Evolutionary conservation across 257 asterid genomes (phyloP), one percentile per base, ranked within the genome.

Genomic region (Solanum appendiculatum): DNA sequence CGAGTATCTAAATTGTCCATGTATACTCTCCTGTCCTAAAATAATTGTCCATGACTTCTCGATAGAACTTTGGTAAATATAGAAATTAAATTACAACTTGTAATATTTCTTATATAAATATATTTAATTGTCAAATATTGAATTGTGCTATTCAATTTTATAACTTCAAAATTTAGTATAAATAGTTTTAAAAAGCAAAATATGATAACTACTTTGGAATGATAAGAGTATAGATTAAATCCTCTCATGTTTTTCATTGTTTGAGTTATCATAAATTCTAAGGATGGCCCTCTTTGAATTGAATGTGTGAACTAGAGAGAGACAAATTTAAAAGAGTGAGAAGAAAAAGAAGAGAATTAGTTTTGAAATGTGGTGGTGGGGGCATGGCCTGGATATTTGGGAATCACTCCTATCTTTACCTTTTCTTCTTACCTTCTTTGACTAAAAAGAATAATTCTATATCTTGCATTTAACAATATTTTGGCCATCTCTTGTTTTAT

Each of bases 381-480:
- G 89, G 72, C 9, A 77, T 80, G 88, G 69, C 31, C n/a, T 39
- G 88, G 36, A 87, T 82, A 60, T 85, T 54, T 54, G 86, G 66
- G 86, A 87, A 56, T 77, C 82, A 89, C 88, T 85, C 86, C 78
- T 36, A 27, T 54, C 75, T 88, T 85, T 51, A 60, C 83, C 88
- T 88, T 90, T 83, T 69, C 77, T 82, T 25, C 86, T 89, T 87
- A 86, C 89, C 77, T 86, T 89, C 90, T 88, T 87, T 81, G 86
- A 90, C 91, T 80, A 80, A 83, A 89, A 93, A 37, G 72, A 48
- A 66, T 60, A 58, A 70, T 83, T 20, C 1, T 16, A 3, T 66
- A n/a, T 69, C 42, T 16, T 33, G 20, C 56, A 85, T 48, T 73
- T 29, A 66, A 44, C 8, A 33, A 60, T 6, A 29, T 23, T 1